Evolutionary conservation across 306 rosid genomes (phyloP).

Genomic region (Inga leiocalycina): DNA sequence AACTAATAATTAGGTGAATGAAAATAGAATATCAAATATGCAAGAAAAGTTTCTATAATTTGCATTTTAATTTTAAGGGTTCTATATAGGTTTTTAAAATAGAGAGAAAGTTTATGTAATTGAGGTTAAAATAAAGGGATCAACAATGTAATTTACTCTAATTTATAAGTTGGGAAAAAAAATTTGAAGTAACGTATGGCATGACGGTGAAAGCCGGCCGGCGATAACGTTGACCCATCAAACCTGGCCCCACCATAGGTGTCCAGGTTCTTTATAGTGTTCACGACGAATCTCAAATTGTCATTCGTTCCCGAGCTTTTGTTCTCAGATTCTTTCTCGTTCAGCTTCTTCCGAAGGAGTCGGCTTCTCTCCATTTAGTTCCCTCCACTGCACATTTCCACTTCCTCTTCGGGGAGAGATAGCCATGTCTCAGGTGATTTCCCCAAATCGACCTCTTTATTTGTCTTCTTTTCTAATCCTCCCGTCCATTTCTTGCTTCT

Average conservation of each 20-base stretch:
- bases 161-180: no score
- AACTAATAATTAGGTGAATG: no score
- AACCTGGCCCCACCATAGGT: background rate
- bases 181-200: no score
- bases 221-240: background rate
- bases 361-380: background rate
- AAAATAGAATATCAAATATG: no score
- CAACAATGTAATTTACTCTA: no score
- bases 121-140: no score
- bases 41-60: no score
- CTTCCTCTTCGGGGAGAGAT: background rate
- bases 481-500: background rate
- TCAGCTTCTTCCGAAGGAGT: background rate
- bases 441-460: background rate
- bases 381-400: background rate
- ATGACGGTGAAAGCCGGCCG: background rate
- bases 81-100: no score
- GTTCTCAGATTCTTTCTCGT: background rate
- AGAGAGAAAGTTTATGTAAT: no score
- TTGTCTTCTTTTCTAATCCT: background rate
- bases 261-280: background rate
- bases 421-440: conserved; percentile 41
- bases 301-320: background rate
- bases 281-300: background rate
- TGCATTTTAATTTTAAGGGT: no score